Percentiles rank a stretch among this genome's conserved stretches.
Evolutionary conservation across 371 early-diverging fungal genomes (phyloP).

Genomic region (Dipsacomyces acuminosporus): DNA sequence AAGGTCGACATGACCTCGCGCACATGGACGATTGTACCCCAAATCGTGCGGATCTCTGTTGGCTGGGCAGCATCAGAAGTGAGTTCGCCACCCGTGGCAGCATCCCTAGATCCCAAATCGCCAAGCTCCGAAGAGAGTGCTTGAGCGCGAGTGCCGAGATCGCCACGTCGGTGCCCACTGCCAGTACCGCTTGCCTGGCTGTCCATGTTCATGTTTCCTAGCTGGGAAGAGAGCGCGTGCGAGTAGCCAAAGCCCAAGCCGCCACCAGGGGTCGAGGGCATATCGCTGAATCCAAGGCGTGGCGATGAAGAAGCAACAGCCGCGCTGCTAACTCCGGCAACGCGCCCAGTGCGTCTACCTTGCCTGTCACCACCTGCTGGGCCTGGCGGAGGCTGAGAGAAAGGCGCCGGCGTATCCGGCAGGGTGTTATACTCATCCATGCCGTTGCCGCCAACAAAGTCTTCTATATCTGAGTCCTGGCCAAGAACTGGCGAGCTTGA

Average conservation of each 20-base stretch:
- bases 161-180: constrained; percentile 22
- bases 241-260: constrained; percentile 23
- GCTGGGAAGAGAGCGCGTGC: constrained; percentile 35
- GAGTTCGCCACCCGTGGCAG: too few species aligned
- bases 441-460: constrained; percentile 3
- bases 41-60: constrained; percentile 69
- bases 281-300: constrained; percentile 43
- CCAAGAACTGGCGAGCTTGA: constrained; percentile 42
- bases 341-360: constrained; percentile 1
- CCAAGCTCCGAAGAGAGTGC: constrained; percentile 39
- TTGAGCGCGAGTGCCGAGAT: constrained; percentile 34
- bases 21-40: constrained; percentile 98
- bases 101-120: constrained; percentile 1
- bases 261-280: constrained; percentile 41
- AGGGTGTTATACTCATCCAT: constrained; percentile 37
- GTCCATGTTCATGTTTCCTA: constrained; percentile 28
- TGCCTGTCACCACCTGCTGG: constrained; percentile 4
- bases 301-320: constrained; percentile 41
- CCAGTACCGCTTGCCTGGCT: constrained; percentile 4
- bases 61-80: constrained; percentile 11
- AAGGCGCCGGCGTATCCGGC: constrained; percentile 36
- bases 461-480: constrained; percentile 32
- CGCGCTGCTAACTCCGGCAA: not conserved
- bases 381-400: constrained; percentile 24
- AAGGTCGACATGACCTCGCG: constrained; percentile 87